Base-by-base conservation (phyloP, 129 eudicot genomes). In the Artemisia tridentata region DNA sequence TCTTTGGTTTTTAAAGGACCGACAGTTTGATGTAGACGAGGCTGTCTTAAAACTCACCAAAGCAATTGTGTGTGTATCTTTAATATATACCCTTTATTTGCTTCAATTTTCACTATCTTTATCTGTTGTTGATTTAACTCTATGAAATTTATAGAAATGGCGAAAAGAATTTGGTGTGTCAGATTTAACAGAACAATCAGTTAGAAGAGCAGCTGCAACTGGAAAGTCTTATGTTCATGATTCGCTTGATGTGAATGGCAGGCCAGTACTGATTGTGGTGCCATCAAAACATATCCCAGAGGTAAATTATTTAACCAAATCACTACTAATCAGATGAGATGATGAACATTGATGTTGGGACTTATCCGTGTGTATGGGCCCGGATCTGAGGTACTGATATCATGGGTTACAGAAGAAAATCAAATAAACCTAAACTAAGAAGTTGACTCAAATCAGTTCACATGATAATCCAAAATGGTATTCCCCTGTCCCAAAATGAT, bases 211-310 rank as follows among this genome's bases (percentile, higher is more conserved):
- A 63, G 92, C 97, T 68, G 77, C 80, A 75, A 87, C 89, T 9
- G 97, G 99, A 18, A 95, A 95, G 74, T 77, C 92, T 45, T 90
- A 82, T 71, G 74, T 95, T 73, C 99, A 90, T 70, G 93, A 90
- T 83, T 67, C 70, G 31, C 89, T 88, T 75, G 97, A 95, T 85
- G 85, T 87, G 46, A 29, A 78, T 52, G 84, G 77, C 69, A 82
- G 96, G 50, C 97, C 99, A 9, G 96, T 90, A 64, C 56, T 90
- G 50, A 75, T 93, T 70, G 96, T 95, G 50, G 90, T 78, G 23
- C 89, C 96, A 59, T 80, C 97, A 69, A 95, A 95, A 75, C 97
- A 90, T 85, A 48, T 83, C 10, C 91, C 95, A 31, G 89, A 83
- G 80, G 98, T 92, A 79, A 71, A 27, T 15, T 52, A 0, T 41